phyloP scores from a whole-genome alignment of 805 yeast species.

The Wickerhamomyces subpelliculosus region DNA sequence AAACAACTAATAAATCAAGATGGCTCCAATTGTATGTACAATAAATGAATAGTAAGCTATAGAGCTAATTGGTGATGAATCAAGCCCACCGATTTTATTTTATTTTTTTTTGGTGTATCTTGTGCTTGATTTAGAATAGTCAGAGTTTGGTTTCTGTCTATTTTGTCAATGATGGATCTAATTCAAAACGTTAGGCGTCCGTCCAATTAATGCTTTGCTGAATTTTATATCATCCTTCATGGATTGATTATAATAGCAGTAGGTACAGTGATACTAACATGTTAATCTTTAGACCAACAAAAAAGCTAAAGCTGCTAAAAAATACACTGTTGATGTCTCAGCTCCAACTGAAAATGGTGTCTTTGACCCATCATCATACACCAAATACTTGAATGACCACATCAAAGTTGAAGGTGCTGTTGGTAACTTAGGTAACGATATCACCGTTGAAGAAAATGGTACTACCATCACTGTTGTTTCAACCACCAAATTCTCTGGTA shows the following conservation, averaged over 20 bases:
- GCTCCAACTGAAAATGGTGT: conserved; percentile 98
- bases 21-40: conserved; percentile 91
- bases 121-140: too few species aligned
- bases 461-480: conserved; percentile 84
- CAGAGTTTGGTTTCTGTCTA: background rate
- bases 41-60: conserved; percentile 17
- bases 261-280: conserved; percentile 65
- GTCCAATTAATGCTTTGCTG: conserved; percentile 19
- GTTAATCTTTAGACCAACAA: conserved; percentile 57
- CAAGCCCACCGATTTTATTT: too few species aligned
- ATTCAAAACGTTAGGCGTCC: conserved; percentile 20
- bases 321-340: conserved; percentile 91
- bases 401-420: conserved; percentile 96
- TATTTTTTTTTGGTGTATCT: too few species aligned
- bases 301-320: conserved; percentile 77
- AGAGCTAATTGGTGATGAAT: too few species aligned
- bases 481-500: conserved; percentile 96
- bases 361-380: conserved; percentile 95
- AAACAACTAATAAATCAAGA: conserved; percentile 28
- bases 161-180: conserved; percentile 18
- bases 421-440: conserved; percentile 95
- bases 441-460: conserved; percentile 85
- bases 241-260: conserved; percentile 42
- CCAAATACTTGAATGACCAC: conserved; percentile 97
- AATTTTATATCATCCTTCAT: conserved; percentile 25